These are phyloP conservation scores for Amanita subjunquillea DNA, from an alignment of 768 basidiomycete species.

Conservation along the genomic window DNA sequence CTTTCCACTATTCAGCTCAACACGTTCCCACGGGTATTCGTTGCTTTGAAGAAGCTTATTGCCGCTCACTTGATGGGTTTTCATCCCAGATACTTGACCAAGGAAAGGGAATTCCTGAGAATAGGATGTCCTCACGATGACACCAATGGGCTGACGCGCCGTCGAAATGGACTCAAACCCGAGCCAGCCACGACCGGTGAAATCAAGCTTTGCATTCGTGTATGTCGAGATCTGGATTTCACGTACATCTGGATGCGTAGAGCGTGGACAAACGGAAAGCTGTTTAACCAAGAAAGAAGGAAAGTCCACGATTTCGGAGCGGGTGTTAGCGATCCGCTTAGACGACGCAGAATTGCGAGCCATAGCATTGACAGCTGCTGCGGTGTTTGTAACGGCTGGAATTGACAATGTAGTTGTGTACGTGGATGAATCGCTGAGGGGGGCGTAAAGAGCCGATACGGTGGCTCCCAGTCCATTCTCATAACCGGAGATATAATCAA, in stretches of 20 bases:
- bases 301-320: too few relatives aligned
- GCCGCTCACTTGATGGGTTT: too few relatives aligned
- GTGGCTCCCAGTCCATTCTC: background rate
- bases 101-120: background rate
- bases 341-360: too few relatives aligned
- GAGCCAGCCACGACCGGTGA: background rate
- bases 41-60: background rate
- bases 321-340: too few relatives aligned
- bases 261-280: background rate
- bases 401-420: background rate
- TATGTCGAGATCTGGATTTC: background rate
- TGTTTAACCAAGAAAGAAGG: too few relatives aligned
- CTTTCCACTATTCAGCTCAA: background rate
- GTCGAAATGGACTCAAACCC: background rate
- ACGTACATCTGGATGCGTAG: background rate
- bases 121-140: background rate
- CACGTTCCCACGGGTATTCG: background rate
- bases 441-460: background rate
- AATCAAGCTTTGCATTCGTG: background rate
- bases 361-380: background rate
- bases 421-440: background rate
- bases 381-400: background rate
- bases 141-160: background rate
- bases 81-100: background rate
- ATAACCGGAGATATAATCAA: background rate